A percentile compares a stretch with the other conserved stretches of the same genome.
Conservation (phyloP, 2,329 filamentous ascomycete species). For the Aspergillus novoparasiticus region DNA sequence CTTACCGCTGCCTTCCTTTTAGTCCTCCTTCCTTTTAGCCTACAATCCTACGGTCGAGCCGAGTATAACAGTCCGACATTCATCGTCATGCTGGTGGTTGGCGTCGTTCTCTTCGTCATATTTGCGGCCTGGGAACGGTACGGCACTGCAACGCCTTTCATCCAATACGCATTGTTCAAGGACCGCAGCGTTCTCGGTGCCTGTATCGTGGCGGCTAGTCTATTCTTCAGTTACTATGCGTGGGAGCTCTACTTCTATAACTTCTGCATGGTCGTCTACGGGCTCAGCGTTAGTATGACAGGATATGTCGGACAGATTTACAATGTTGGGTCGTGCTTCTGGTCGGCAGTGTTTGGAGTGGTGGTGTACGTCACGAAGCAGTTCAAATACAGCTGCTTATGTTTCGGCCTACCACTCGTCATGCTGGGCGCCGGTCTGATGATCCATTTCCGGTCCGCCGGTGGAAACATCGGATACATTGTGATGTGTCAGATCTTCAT, state of each 20-base stretch:
- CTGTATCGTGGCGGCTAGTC: slow-evolving; percentile 50
- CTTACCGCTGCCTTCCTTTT: slow-evolving; percentile 63
- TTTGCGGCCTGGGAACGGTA: slow-evolving; percentile 61
- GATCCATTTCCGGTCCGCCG: slow-evolving; percentile 56
- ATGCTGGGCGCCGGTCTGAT: slow-evolving; percentile 58
- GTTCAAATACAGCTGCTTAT: slow-evolving; percentile 56
- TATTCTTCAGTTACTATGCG: slow-evolving; percentile 54
- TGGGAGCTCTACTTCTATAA: slow-evolving; percentile 59
- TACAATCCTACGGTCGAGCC: slow-evolving; percentile 45
- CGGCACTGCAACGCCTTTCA: slow-evolving; percentile 55
- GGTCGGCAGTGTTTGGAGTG: slow-evolving; percentile 51
- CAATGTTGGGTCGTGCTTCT: slow-evolving; percentile 58
- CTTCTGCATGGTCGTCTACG: slow-evolving; percentile 58
- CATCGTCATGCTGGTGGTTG: slow-evolving; percentile 57
- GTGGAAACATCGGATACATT: slow-evolving; percentile 52
- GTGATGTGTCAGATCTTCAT: slow-evolving; percentile 61
- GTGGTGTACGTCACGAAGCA: slow-evolving; percentile 53
- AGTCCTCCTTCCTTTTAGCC: slow-evolving; percentile 67
- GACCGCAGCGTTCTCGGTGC: slow-evolving; percentile 56
- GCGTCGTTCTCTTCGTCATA: slow-evolving; percentile 52
- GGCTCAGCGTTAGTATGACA: slow-evolving; percentile 44
- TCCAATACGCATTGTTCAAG: slow-evolving; percentile 55
- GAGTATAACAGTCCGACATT: slow-evolving; percentile 51
- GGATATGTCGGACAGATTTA: slow-evolving; percentile 55
- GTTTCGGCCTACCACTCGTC: slow-evolving; percentile 54